A percentile compares a stretch with the other conserved stretches of the same genome.
Evolutionary conservation across 2,329 filamentous ascomycete genomes (phyloP).

Genomic region (Macroventuria anomochaeta): DNA sequence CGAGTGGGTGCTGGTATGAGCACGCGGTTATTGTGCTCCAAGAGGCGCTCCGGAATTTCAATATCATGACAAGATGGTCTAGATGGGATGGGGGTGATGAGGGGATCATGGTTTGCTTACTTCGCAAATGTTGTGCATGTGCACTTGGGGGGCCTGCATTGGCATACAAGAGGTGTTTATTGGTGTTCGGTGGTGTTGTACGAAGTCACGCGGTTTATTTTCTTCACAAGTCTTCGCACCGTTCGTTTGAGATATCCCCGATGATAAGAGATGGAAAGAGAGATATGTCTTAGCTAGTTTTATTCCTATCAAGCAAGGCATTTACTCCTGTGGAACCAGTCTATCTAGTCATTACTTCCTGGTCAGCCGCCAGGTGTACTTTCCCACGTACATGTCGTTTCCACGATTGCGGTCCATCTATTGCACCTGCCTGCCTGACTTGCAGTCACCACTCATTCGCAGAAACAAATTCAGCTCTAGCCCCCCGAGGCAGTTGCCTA

Average conservation of each 20-base stretch:
- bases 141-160: background rate
- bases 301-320: background rate
- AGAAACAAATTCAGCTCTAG: no score
- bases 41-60: background rate
- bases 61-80: background rate
- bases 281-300: background rate
- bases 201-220: no score
- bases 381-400: no score
- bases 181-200: background rate
- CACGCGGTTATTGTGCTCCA: no score
- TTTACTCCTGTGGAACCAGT: background rate
- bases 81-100: background rate
- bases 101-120: background rate
- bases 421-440: no score
- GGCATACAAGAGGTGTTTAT: conserved; percentile 3
- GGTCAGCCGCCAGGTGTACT: no score
- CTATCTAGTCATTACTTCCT: no score
- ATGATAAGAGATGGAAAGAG: background rate
- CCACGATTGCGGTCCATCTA: no score
- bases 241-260: conserved; percentile 6
- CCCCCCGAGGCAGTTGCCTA: no score
- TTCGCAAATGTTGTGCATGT: no score
- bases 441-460: no score
- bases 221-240: background rate
- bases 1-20: conserved; percentile 83